These are phyloP conservation scores for Rhododendron vialii DNA, from an alignment of 148 eudicot genomes.

Conservation along the genomic window DNA sequence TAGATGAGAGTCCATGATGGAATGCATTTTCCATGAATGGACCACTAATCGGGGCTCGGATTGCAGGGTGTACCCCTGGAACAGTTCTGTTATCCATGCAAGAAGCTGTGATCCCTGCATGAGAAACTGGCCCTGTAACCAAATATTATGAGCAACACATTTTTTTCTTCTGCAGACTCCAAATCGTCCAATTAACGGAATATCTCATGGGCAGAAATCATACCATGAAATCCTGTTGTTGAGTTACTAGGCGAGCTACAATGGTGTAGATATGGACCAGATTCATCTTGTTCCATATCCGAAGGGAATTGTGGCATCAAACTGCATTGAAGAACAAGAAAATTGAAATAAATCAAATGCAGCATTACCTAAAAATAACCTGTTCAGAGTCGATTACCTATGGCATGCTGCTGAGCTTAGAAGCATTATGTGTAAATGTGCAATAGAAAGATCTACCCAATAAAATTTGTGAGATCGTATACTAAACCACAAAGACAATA, in stretches of 20 bases:
- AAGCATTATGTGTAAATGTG: neutral
- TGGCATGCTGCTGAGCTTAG: neutral
- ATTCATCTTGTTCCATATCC: slow-evolving; percentile 48
- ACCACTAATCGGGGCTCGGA: slow-evolving; percentile 25
- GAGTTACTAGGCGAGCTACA: slow-evolving; percentile 36
- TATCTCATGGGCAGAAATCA: neutral
- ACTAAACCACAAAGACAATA: neutral
- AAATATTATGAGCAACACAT: neutral
- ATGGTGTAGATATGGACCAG: slow-evolving; percentile 35
- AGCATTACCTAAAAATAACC: neutral
- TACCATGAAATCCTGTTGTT: slow-evolving; percentile 42
- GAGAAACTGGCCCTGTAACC: slow-evolving; percentile 39
- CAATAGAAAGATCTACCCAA: neutral
- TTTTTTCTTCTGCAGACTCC: neutral
- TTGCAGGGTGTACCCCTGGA: slow-evolving; percentile 24
- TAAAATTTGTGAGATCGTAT: neutral
- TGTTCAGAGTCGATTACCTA: neutral
- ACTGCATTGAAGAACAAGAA: slow-evolving; percentile 32
- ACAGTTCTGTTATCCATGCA: slow-evolving; percentile 30
- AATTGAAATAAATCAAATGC: neutral
- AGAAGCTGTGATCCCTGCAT: slow-evolving; percentile 29
- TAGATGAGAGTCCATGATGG: slow-evolving; percentile 50
- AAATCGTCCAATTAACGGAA: neutral
- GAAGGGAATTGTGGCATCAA: slow-evolving; percentile 32
- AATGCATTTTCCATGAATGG: slow-evolving; percentile 28